A percentile compares a stretch with the other conserved stretches of the same genome.
Conservation (phyloP, 2,329 filamentous ascomycete species). For the Microdochium nivale region DNA sequence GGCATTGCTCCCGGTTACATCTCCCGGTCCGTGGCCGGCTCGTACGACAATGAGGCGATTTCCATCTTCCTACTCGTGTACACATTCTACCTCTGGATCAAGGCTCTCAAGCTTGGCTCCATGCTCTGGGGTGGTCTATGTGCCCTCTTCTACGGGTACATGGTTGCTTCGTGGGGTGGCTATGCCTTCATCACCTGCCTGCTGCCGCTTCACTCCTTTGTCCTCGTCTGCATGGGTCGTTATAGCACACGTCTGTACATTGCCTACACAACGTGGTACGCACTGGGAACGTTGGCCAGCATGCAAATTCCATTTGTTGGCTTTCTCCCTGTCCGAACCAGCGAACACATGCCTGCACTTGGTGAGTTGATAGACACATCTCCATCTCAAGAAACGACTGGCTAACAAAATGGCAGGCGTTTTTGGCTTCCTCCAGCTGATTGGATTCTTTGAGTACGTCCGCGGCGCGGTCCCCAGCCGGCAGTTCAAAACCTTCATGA, state of each 20-base stretch:
- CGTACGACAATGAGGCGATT: slow-evolving; percentile 99
- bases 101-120: slow-evolving; percentile 91
- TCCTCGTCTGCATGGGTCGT: slow-evolving; percentile 91
- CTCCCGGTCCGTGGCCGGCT: slow-evolving; percentile 92
- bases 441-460: slow-evolving; percentile 86
- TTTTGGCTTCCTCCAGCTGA: slow-evolving; percentile 89
- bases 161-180: slow-evolving; percentile 99
- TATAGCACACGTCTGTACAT: slow-evolving; percentile 94
- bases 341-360: slow-evolving; percentile 95
- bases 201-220: slow-evolving; percentile 87
- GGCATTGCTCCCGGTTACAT: slow-evolving; percentile 97
- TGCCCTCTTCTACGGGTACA: slow-evolving; percentile 97
- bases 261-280: slow-evolving; percentile 97
- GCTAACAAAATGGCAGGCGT: slow-evolving; percentile 51
- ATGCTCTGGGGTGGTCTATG: slow-evolving; percentile 94
- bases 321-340: slow-evolving; percentile 91
- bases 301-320: slow-evolving; percentile 99
- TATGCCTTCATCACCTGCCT: slow-evolving; percentile 99
- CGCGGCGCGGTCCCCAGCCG: slow-evolving; percentile 81
- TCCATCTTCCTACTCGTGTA: slow-evolving; percentile 98
- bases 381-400: neutral
- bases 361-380: slow-evolving; percentile 45
- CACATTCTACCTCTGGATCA: slow-evolving; percentile 99
- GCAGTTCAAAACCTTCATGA: slow-evolving; percentile 88
- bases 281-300: slow-evolving; percentile 87